Conservation (phyloP, 1,284 basidiomycete species). For the Trichosporon sp. region DNA sequence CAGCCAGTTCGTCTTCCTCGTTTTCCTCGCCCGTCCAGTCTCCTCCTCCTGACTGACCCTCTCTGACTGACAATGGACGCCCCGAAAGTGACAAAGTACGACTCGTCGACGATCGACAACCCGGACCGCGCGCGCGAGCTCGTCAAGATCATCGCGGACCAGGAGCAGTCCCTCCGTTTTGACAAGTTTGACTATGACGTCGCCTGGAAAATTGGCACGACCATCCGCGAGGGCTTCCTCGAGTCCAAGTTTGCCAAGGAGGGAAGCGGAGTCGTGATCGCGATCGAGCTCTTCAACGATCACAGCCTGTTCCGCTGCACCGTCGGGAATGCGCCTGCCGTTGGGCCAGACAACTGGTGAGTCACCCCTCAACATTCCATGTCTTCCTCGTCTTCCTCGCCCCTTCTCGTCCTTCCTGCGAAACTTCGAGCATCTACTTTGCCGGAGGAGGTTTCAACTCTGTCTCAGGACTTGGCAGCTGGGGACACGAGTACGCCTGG, state of each 20-base stretch:
- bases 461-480: too few species aligned
- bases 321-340: slow-evolving; percentile 43
- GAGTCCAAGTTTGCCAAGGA: slow-evolving; percentile 26
- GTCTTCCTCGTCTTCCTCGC: not conserved
- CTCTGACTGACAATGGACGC: not conserved
- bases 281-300: slow-evolving; percentile 50
- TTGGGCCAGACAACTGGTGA: slow-evolving; percentile 50
- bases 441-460: too few species aligned
- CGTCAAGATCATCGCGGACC: slow-evolving; percentile 28
- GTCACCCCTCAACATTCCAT: slow-evolving; percentile 15
- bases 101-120: not conserved
- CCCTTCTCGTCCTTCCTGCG: not conserved
- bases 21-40: not conserved
- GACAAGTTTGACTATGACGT: slow-evolving; percentile 36
- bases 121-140: not conserved
- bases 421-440: not conserved
- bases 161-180: slow-evolving; percentile 37
- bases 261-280: slow-evolving; percentile 46
- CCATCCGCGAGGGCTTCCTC: slow-evolving; percentile 40
- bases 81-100: slow-evolving; percentile 9
- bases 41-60: not conserved
- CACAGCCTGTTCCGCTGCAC: slow-evolving; percentile 49
- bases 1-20: not conserved
- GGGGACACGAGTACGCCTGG: too few species aligned
- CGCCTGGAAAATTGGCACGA: slow-evolving; percentile 42